Evolutionary conservation across 805 yeast species (phyloP).

Genomic region (Ogataea philodendri): DNA sequence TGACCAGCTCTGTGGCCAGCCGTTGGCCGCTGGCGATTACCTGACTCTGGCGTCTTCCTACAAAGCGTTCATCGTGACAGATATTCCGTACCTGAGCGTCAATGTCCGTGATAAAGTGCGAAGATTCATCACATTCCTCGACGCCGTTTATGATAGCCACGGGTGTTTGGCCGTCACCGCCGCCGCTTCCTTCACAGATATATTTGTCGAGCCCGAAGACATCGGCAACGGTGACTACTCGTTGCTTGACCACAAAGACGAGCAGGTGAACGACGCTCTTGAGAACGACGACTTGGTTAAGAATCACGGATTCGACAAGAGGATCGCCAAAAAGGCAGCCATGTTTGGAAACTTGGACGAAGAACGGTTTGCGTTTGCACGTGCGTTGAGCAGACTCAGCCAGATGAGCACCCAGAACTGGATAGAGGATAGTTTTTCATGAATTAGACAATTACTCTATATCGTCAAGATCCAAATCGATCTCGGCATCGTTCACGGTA

Average conservation of each 20-base stretch:
- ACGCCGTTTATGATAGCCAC: conserved; percentile 92
- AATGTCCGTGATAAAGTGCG: conserved; percentile 81
- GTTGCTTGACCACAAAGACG: conserved; percentile 29
- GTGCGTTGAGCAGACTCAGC: conserved; percentile 85
- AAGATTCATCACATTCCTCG: conserved; percentile 90
- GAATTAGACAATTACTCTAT: conserved; percentile 17
- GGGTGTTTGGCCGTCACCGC: conserved; percentile 87
- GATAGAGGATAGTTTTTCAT: conserved; percentile 42
- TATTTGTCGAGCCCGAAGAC: conserved; percentile 81
- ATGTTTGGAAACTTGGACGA: conserved; percentile 84
- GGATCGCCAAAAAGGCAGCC: conserved; percentile 65
- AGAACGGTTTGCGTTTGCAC: conserved; percentile 93
- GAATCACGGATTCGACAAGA: conserved; percentile 75
- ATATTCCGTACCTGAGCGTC: conserved; percentile 81
- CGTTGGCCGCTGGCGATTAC: conserved; percentile 93
- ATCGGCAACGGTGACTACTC: conserved; percentile 48
- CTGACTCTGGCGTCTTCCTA: conserved; percentile 74
- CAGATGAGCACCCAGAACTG: conserved; percentile 95
- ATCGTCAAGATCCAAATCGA: conserved; percentile 50
- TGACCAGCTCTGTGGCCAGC: conserved; percentile 79
- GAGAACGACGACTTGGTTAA: conserved; percentile 62
- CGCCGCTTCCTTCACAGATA: conserved; percentile 77
- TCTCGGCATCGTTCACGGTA: conserved; percentile 53
- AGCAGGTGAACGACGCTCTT: conserved; percentile 32
- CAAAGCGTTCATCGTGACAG: conserved; percentile 82